Percentiles rank a stretch among this genome's conserved stretches.
phyloP scores from a whole-genome alignment of 2,329 filamentous ascomycete species.

The Clonostachys solani region DNA sequence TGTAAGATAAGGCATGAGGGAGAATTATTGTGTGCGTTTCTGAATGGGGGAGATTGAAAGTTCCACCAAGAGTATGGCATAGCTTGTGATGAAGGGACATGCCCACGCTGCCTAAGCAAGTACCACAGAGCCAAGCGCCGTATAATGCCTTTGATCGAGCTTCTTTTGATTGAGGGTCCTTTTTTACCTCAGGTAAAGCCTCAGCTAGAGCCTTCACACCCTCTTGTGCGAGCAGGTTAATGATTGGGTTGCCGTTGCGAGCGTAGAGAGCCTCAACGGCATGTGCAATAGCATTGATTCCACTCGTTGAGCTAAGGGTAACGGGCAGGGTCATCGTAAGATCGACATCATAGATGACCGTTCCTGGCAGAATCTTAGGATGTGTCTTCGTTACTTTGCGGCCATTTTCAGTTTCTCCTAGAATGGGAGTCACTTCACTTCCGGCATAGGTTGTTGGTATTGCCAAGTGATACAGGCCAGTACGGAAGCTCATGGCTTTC shows the following conservation, averaged over 20 bases:
- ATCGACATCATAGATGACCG: constrained; percentile 63
- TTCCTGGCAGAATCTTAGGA: constrained; percentile 53
- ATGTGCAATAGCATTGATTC: constrained; percentile 61
- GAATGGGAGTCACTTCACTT: constrained; percentile 61
- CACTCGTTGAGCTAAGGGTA: constrained; percentile 49
- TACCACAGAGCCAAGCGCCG: constrained; percentile 62
- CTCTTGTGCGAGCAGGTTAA: constrained; percentile 52
- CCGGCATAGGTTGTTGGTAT: constrained; percentile 58
- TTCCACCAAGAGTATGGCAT: constrained; percentile 60
- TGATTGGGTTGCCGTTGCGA: constrained; percentile 56
- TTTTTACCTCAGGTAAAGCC: constrained; percentile 47
- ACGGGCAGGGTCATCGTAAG: constrained; percentile 54
- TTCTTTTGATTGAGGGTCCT: constrained; percentile 32
- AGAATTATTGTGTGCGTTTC: constrained; percentile 62
- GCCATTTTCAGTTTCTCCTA: constrained; percentile 57
- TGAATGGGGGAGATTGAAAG: constrained; percentile 59
- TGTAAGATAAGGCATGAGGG: constrained; percentile 60
- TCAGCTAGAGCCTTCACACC: constrained; percentile 47
- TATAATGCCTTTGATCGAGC: constrained; percentile 47
- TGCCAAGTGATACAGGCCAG: constrained; percentile 46
- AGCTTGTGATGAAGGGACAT: constrained; percentile 68
- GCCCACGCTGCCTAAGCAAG: constrained; percentile 52
- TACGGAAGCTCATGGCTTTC: constrained; percentile 50
- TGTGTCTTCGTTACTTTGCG: constrained; percentile 53
- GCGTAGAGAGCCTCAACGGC: constrained; percentile 59